phyloP scores from a whole-genome alignment of 306 rosid genomes.

The Malus sieversii region DNA sequence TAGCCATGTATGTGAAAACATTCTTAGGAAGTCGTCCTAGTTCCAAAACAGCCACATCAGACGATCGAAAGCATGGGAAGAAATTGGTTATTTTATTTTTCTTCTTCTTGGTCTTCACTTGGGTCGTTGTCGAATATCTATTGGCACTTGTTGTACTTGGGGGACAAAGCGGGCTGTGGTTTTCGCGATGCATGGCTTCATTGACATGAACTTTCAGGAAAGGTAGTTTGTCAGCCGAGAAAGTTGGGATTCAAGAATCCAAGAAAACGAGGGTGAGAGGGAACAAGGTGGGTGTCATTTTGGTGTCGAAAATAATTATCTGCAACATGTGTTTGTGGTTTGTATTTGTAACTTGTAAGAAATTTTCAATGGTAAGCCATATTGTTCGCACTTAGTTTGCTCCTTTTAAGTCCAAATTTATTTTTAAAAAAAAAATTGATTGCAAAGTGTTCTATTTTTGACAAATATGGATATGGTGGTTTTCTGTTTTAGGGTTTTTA shows the following conservation, averaged over 20 bases:
- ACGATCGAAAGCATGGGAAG: constrained; percentile 15
- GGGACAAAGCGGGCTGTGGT: not conserved
- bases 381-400: not conserved
- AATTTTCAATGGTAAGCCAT: constrained; percentile 7
- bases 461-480: not conserved
- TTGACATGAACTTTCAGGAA: not conserved
- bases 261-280: not conserved
- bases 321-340: not conserved
- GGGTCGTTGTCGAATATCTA: not conserved
- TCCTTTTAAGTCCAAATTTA: not conserved
- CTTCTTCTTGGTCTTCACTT: not conserved
- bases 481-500: not conserved
- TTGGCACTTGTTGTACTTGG: not conserved
- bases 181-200: not conserved
- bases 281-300: not conserved
- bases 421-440: not conserved
- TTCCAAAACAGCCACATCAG: not conserved
- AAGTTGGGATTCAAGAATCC: constrained; percentile 1
- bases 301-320: not conserved
- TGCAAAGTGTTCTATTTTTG: not conserved
- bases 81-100: not conserved
- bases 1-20: not conserved
- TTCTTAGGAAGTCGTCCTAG: not conserved
- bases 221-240: not conserved
- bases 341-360: not conserved